Evolutionary conservation across 1,284 basidiomycete species (phyloP), one percentile per base, ranked within the genome.

Genomic region (Heliocybe sulcata): DNA sequence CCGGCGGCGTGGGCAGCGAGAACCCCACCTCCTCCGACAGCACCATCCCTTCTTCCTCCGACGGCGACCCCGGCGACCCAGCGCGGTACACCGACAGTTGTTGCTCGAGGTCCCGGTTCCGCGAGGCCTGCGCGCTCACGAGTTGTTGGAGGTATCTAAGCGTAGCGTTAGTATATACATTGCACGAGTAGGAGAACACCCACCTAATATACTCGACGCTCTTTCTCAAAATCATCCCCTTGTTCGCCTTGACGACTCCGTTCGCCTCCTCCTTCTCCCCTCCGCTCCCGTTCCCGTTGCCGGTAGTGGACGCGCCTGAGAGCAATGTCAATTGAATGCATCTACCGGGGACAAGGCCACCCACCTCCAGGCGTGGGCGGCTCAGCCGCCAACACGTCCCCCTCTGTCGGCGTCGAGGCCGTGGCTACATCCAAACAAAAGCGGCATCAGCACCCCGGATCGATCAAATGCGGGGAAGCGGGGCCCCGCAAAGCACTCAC

Each of bases 211-310:
- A 94, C 64, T 93, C 91, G 29, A 94, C 92, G 56, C 85, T 89
- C 80, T 93, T 93, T 61, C 87, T 71, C 38, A 94, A 70, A 53
- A 94, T 92, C 82, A 93, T 90, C 38, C 91, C 91, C 75, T 94
- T 94, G 72, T 94, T 94, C 45, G 91, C 91, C 66, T 93, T 93
- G 51, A 89, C 74, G 3, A 66, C 71, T n/a, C 61, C 64, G 22
- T 67, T 64, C n/a, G 53, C 64, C 9, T 19, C 45, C 10, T 47
- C 45, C 23, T 25, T 25, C 35, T 55, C 58, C 25, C 54, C 61
- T 25, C 57, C 65, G 31, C 61, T 61, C 26, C 56, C 59, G 51
- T 64, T 64, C n/a, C n/a, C n/a, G n/a, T 54, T 59, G 20, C 61
- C 63, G 27, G 56, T 63, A 35, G 59, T 57, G 26, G 20, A 6